A percentile compares a stretch with the other conserved stretches of the same genome.
These are phyloP conservation scores for Pyrenophora tritici-repentis DNA, from an alignment of 2,329 filamentous ascomycete genomes.

Conservation along the genomic window DNA sequence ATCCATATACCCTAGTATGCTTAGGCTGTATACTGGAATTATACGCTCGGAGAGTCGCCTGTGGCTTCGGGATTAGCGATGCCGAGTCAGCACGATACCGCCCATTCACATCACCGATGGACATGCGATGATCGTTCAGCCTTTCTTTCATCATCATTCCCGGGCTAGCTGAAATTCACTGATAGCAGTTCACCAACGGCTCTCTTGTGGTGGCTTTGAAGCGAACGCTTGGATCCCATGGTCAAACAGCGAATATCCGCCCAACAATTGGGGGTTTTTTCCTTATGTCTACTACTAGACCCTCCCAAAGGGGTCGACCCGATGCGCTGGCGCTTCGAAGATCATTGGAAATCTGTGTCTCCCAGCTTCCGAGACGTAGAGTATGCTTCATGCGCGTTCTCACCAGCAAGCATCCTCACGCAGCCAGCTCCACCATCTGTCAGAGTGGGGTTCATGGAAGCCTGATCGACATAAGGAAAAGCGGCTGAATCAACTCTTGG, in stretches of 20 bases:
- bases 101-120: constrained; percentile 16
- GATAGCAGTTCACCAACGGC: constrained; percentile 14
- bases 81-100: constrained; percentile 23
- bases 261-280: constrained; percentile 15
- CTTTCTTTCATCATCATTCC: background rate
- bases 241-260: constrained; percentile 24
- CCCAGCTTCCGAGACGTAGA: constrained; percentile 27
- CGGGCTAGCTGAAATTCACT: too few species aligned
- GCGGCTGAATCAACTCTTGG: constrained; percentile 3
- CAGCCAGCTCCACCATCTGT: constrained; percentile 20
- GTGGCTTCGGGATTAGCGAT: constrained; percentile 30
- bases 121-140: constrained; percentile 20
- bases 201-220: constrained; percentile 9
- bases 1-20: constrained; percentile 14
- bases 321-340: constrained; percentile 23
- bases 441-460: constrained; percentile 33
- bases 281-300: constrained; percentile 22
- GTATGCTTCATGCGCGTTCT: constrained; percentile 28
- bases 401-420: constrained; percentile 29
- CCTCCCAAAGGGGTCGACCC: constrained; percentile 27
- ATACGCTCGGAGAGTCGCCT: constrained; percentile 17
- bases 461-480: constrained; percentile 20
- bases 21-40: constrained; percentile 11
- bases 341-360: constrained; percentile 24
- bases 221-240: constrained; percentile 14